phyloP scores from a whole-genome alignment of 352 stramenopile species.

The Phytophthora macrochlamydospora region DNA sequence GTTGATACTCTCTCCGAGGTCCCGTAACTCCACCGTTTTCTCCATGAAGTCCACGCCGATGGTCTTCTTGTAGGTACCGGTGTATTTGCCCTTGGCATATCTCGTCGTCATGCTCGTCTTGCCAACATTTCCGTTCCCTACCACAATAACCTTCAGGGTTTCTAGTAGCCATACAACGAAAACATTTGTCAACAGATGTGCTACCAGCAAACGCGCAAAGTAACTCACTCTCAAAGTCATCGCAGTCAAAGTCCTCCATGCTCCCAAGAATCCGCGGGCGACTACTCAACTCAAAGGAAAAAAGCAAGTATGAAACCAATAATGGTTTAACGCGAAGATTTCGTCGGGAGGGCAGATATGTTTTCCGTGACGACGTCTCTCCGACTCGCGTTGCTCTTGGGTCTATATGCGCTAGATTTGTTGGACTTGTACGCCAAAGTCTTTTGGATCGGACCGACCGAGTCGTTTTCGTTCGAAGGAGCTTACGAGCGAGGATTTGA shows the following conservation, averaged over 20 bases:
- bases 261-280: neutral
- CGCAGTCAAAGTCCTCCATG: conserved; percentile 63
- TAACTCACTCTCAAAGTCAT: conserved; percentile 76
- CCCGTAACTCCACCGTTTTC: conserved; percentile 70
- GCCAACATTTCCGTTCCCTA: conserved; percentile 85
- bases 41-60: conserved; percentile 88
- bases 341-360: neutral
- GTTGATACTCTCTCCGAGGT: conserved; percentile 65
- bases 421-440: conserved; percentile 43
- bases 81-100: conserved; percentile 82
- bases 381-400: conserved; percentile 24
- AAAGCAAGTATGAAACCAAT: too few relatives aligned
- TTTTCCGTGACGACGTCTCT: conserved; percentile 6
- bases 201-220: neutral
- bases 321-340: too few relatives aligned
- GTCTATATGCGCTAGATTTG: conserved; percentile 39
- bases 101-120: conserved; percentile 86
- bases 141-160: conserved; percentile 83
- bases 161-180: conserved; percentile 31
- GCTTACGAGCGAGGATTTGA: conserved; percentile 28
- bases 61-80: conserved; percentile 85
- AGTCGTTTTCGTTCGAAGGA: conserved; percentile 43
- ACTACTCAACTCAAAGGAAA: too few relatives aligned
- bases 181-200: neutral
- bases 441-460: conserved; percentile 37